Evolutionary conservation across 257 asterid species (phyloP).

Genomic region (Solanum lycopersicoides): DNA sequence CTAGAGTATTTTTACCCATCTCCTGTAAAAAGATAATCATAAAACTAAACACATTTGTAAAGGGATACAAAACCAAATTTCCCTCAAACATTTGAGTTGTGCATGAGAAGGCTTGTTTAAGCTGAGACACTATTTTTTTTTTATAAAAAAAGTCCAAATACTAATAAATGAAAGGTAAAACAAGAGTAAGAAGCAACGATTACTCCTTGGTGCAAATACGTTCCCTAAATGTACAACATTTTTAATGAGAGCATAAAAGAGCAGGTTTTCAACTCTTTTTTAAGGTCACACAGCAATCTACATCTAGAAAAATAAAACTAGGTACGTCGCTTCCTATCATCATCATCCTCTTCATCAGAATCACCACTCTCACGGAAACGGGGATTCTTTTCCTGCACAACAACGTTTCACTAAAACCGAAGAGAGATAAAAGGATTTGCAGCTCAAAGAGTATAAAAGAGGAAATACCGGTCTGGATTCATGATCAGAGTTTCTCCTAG

Average conservation of each 20-base stretch:
- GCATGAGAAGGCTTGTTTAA: not conserved
- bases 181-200: not conserved
- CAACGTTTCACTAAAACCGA: not conserved
- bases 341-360: slow-evolving; percentile 83
- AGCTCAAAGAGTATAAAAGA: not conserved
- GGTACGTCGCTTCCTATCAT: slow-evolving; percentile 33
- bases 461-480: slow-evolving; percentile 74
- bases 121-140: not conserved
- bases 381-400: slow-evolving; percentile 79
- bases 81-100: not conserved
- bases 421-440: not conserved
- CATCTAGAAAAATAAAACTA: slow-evolving; percentile 4
- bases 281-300: not conserved
- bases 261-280: not conserved
- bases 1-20: no score
- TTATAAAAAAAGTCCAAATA: not conserved
- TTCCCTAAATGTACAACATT: not conserved
- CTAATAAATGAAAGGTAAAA: not conserved
- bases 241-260: not conserved
- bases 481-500: slow-evolving; percentile 60
- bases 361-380: slow-evolving; percentile 91
- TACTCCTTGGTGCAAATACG: not conserved
- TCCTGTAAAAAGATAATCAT: not conserved
- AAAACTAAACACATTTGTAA: no score
- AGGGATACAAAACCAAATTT: not conserved